These are phyloP conservation scores for Truncatella angustata DNA, from an alignment of 2,329 filamentous ascomycete species.

Conservation along the genomic window DNA sequence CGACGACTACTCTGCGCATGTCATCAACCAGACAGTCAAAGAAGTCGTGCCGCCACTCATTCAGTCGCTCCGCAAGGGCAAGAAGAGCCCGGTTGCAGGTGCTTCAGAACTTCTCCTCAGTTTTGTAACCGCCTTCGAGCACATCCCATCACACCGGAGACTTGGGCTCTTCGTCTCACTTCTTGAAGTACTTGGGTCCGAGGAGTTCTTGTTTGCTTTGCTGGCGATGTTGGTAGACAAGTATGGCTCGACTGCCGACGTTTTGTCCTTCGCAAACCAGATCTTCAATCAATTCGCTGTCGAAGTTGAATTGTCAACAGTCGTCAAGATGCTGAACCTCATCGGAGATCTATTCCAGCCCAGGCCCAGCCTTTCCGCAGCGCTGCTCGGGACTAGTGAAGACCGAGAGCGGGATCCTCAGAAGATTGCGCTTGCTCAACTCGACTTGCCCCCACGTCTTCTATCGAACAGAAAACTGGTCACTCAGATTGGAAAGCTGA, in stretches of 20 bases:
- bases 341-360: slow-evolving; percentile 72
- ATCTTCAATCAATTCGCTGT: slow-evolving; percentile 72
- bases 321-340: slow-evolving; percentile 74
- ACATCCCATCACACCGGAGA: slow-evolving; percentile 85
- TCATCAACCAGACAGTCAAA: slow-evolving; percentile 92
- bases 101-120: slow-evolving; percentile 89
- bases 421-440: slow-evolving; percentile 51
- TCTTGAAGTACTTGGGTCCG: slow-evolving; percentile 77
- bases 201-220: slow-evolving; percentile 86
- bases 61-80: slow-evolving; percentile 76
- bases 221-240: slow-evolving; percentile 88
- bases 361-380: slow-evolving; percentile 70
- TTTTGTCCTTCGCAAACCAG: slow-evolving; percentile 72
- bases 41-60: slow-evolving; percentile 92
- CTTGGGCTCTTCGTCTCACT: slow-evolving; percentile 81
- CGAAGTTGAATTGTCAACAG: slow-evolving; percentile 72
- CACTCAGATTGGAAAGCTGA: slow-evolving; percentile 52
- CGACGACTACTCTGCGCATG: slow-evolving; percentile 95
- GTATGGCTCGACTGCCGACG: slow-evolving; percentile 73
- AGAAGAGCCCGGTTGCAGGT: slow-evolving; percentile 73
- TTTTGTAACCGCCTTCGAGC: slow-evolving; percentile 94
- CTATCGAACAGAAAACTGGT: slow-evolving; percentile 58
- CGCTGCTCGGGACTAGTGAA: slow-evolving; percentile 62
- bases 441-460: slow-evolving; percentile 56
- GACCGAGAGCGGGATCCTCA: slow-evolving; percentile 46